phyloP scores from a whole-genome alignment of 2,329 filamentous ascomycete genomes.

The Annulohypoxylon truncatum region DNA sequence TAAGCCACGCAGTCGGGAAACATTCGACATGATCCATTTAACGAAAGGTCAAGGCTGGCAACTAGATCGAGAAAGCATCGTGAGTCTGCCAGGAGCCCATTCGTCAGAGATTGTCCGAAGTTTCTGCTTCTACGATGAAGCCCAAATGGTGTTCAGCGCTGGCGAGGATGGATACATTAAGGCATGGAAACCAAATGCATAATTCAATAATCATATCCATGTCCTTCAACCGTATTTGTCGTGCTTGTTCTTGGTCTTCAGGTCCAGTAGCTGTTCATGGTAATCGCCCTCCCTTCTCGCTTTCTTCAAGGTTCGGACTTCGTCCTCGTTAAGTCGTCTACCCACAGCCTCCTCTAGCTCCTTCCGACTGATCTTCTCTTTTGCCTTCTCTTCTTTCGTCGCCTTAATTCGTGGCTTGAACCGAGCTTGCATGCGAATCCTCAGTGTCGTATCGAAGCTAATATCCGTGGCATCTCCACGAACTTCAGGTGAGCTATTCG shows the following conservation, averaged over 20 bases:
- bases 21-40: slow-evolving; percentile 71
- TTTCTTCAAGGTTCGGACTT: slow-evolving; percentile 84
- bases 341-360: slow-evolving; percentile 88
- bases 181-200: slow-evolving; percentile 62
- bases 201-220: slow-evolving; percentile 29
- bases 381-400: slow-evolving; percentile 83
- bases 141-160: slow-evolving; percentile 67
- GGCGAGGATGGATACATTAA: slow-evolving; percentile 70
- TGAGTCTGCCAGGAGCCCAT: slow-evolving; percentile 71
- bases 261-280: slow-evolving; percentile 84
- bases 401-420: slow-evolving; percentile 89
- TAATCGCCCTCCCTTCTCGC: slow-evolving; percentile 89
- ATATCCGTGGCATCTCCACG: slow-evolving; percentile 79
- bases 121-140: slow-evolving; percentile 72
- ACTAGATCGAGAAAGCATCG: slow-evolving; percentile 65
- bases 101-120: slow-evolving; percentile 72
- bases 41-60: slow-evolving; percentile 64
- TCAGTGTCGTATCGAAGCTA: slow-evolving; percentile 76
- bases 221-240: slow-evolving; percentile 76
- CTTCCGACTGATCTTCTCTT: slow-evolving; percentile 85
- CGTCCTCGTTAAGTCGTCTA: slow-evolving; percentile 80
- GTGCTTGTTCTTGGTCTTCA: slow-evolving; percentile 93
- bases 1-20: slow-evolving; percentile 57
- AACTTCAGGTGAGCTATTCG: slow-evolving; percentile 68
- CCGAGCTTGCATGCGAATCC: slow-evolving; percentile 92